Percentiles rank a stretch among this genome's conserved stretches.
phyloP scores from a whole-genome alignment of 139 green algal genomes.

The Micractinium conductrix region DNA sequence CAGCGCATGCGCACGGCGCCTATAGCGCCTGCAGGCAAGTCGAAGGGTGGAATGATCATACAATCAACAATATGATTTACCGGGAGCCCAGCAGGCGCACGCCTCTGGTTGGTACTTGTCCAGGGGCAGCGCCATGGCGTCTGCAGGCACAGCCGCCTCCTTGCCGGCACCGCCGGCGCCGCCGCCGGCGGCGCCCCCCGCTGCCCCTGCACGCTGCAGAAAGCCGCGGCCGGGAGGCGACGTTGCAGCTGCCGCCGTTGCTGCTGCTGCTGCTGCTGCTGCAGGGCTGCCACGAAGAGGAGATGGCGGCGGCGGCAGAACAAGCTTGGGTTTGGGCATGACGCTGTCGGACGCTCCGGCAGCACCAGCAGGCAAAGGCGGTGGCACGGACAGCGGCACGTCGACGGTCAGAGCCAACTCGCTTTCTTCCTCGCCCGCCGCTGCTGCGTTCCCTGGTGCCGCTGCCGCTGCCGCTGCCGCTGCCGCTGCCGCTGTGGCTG shows the following conservation, averaged over 20 bases:
- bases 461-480: neutral
- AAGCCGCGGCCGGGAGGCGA: too few species aligned
- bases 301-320: conserved; percentile 10
- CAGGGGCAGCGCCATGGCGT: conserved; percentile 31
- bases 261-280: conserved; percentile 10
- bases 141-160: conserved; percentile 24
- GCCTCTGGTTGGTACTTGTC: conserved; percentile 55
- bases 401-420: conserved; percentile 15
- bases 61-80: too few species aligned
- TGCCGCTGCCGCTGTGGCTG: neutral
- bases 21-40: too few species aligned
- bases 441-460: conserved; percentile 28
- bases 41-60: too few species aligned
- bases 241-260: neutral
- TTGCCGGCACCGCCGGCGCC: neutral
- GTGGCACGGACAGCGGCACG: neutral
- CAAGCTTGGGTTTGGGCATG: conserved; percentile 4
- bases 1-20: too few species aligned
- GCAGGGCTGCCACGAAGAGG: too few species aligned
- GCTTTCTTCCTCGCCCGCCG: neutral
- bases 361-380: neutral
- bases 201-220: too few species aligned
- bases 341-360: neutral
- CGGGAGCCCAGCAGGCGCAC: conserved; percentile 73
- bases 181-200: neutral